These are phyloP conservation scores for Paecilomyces fulvus DNA, from an alignment of 2,329 filamentous ascomycete species.

Conservation along the genomic window DNA sequence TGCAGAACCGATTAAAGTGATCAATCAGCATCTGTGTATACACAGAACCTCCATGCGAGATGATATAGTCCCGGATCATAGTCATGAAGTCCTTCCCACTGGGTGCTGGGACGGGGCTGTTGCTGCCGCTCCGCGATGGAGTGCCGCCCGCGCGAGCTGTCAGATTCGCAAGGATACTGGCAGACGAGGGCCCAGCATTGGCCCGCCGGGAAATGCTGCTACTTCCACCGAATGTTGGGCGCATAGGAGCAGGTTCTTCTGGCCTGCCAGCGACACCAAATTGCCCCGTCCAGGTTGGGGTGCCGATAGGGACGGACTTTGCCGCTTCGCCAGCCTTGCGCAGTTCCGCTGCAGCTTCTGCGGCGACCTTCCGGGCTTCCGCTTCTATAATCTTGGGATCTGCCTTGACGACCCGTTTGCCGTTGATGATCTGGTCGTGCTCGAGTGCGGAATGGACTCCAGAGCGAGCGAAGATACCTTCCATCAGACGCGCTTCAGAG, in stretches of 20 bases:
- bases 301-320: conserved; percentile 65
- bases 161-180: conserved; percentile 33
- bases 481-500: conserved; percentile 68
- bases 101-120: conserved; percentile 37
- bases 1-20: conserved; percentile 78
- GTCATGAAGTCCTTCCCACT: conserved; percentile 56
- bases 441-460: conserved; percentile 86
- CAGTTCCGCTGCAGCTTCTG: conserved; percentile 67
- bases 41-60: conserved; percentile 66
- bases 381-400: conserved; percentile 70
- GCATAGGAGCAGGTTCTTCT: conserved; percentile 37
- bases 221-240: conserved; percentile 36
- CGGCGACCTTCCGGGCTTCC: conserved; percentile 72
- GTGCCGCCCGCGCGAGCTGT: conserved; percentile 14
- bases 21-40: conserved; percentile 80
- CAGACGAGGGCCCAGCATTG: conserved; percentile 31
- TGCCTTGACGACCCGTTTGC: conserved; percentile 60
- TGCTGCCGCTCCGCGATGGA: conserved; percentile 12
- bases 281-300: conserved; percentile 88
- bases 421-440: conserved; percentile 83
- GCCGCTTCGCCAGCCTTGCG: conserved; percentile 65
- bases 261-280: conserved; percentile 70
- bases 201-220: conserved; percentile 27
- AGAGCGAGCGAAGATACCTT: conserved; percentile 78
- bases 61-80: conserved; percentile 72